Conservation (phyloP, 2,329 filamentous ascomycete genomes). For the Eutypa lata region DNA sequence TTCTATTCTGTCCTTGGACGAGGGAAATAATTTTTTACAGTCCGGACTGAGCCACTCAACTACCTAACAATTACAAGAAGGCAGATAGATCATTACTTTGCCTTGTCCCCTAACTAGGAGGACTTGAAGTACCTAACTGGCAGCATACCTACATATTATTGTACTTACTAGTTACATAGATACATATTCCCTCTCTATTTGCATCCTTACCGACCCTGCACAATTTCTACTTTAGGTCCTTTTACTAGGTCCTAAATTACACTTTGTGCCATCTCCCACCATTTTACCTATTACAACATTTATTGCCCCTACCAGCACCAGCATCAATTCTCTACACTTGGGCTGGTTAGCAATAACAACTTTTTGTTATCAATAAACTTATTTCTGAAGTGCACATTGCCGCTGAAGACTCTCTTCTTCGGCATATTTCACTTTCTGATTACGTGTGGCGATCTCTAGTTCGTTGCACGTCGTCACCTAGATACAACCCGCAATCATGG, state of each 20-base stretch:
- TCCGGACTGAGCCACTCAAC: not conserved
- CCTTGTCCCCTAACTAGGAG: no score
- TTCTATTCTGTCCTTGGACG: not conserved
- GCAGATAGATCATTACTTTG: no score
- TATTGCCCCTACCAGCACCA: not conserved
- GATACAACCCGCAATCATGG: conserved; percentile 59
- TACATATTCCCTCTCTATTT: not conserved
- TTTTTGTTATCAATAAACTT: not conserved
- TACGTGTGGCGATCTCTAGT: conserved; percentile 20
- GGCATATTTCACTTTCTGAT: conserved; percentile 10
- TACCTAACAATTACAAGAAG: no score
- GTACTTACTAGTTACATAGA: no score
- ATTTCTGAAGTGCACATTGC: not conserved
- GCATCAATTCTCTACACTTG: not conserved
- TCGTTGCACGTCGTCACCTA: conserved; percentile 26
- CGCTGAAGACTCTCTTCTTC: conserved; percentile 10
- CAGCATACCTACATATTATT: no score
- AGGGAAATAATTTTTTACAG: not conserved
- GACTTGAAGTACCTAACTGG: no score
- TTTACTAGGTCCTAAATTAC: not conserved
- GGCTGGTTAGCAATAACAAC: not conserved
- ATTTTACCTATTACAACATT: not conserved
- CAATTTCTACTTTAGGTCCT: no score
- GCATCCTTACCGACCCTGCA: not conserved
- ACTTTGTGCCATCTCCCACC: not conserved